Base-by-base conservation (phyloP, 2,329 filamentous ascomycete genomes). In the Cladophialophora carrionii region DNA sequence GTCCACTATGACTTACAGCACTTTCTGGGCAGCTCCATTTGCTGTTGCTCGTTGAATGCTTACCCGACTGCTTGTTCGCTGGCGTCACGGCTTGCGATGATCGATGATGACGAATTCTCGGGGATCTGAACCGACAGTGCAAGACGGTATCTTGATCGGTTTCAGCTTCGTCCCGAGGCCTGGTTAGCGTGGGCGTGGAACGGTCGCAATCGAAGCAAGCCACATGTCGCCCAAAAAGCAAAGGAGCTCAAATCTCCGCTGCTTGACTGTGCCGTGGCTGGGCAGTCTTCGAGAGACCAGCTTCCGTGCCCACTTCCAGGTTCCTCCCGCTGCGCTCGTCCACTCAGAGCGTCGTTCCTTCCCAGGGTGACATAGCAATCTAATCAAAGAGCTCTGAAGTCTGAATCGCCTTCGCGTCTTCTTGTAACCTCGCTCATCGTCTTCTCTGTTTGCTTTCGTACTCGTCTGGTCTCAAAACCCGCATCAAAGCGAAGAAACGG, bases 201-300 rank as follows among this genome's bases (percentile, higher is more conserved):
- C 2, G 14, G 48, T 26, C 48, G 48, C 48, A 51, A 51, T 26
- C 41, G 41, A 43, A 43, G n/a, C 41, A 43, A 43, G 41, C 41
- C 41, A 43, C 41, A 14, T 43, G n/a, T 43, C 29, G 52, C 52
- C 52, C n/a, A 54, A 54, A 31, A 34, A 17, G 52, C 52, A n/a
- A 54, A 54, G 52, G 52, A 54, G 26, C 52, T 54, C 52, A 54
- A 51, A 54, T 54, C 52, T 54, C 52, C 52, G 52, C 24, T 51
- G 48, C 20, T 10, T 51, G 48, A 51, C 3, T 26, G 48, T 51
- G 48, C 48, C 48, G 48, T 51, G 48, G 48, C 48, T 51, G 48
- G 48, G 48, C 48, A 26, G 48, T 9, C 24, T 2, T 29, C 48
- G 37, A 20, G 0, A 51, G 20, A 24, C 12, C 48, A n/a, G 22